Conservation (phyloP, 73 alveolate species). For the Paramecium bursaria region DNA sequence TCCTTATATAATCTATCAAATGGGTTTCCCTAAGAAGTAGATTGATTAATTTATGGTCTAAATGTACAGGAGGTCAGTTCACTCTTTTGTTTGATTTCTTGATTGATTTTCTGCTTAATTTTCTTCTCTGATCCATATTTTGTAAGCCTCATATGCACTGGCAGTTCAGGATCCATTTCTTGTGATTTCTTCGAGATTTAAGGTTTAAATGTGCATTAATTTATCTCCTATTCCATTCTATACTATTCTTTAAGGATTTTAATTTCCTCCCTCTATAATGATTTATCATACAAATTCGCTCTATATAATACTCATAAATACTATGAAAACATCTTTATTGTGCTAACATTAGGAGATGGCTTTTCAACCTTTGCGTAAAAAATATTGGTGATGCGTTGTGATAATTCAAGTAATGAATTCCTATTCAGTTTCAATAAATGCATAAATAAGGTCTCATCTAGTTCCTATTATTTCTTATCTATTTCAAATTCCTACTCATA, state of each 20-base stretch:
- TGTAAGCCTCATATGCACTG: conserved; percentile 7
- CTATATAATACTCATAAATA: not conserved
- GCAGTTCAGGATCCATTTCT: not conserved
- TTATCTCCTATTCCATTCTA: not conserved
- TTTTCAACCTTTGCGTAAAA: not conserved
- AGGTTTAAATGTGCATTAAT: conserved; percentile 29
- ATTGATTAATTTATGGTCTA: not conserved
- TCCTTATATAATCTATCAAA: conserved; percentile 36
- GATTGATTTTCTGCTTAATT: not conserved
- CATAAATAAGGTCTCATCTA: conserved; percentile 24
- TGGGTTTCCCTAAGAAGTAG: conserved; percentile 11
- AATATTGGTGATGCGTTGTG: not conserved
- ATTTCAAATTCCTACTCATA: not conserved
- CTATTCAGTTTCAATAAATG: conserved; percentile 2
- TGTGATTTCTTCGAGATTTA: conserved; percentile 3
- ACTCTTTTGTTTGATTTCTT: not conserved
- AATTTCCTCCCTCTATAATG: not conserved
- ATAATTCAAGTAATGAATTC: not conserved
- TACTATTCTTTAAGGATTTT: not conserved
- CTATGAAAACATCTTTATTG: not conserved
- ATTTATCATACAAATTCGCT: conserved; percentile 1
- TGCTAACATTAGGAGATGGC: not conserved
- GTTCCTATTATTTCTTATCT: not conserved
- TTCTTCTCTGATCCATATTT: conserved; percentile 7
- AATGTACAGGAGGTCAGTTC: conserved; percentile 11